Evolutionary conservation across 768 basidiomycete species (phyloP), one percentile per base, ranked within the genome.

Genomic region (Coprinellus micaceus): DNA sequence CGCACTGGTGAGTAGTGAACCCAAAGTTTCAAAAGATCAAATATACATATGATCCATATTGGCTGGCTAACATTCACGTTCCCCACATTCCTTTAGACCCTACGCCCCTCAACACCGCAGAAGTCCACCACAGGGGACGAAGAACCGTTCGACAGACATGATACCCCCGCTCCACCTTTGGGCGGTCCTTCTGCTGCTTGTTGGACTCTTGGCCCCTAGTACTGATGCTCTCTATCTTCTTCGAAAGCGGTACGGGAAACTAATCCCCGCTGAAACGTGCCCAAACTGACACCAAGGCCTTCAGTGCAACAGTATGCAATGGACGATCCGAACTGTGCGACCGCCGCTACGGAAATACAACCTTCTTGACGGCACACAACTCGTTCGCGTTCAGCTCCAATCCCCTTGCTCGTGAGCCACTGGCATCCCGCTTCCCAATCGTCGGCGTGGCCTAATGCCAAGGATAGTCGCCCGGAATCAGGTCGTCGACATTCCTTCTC

Each of bases 251-350:
- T 51, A 37, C n/a, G 44, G n/a, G 30, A 10, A 12, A 29, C 17
- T 29, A 11, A 36, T 51, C 4, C 13, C 49, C 12, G 7, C 17
- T 9, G 24, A 21, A 3, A 17, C 7, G 4, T 24, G 21, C 6
- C 2, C 17, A 11, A 22, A 17, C 11, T 9, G 2, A 13, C 49
- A 52, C 21, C 43, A 13, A 17, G 30, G 22, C 28, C 9, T n/a
- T 0, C 15, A 78, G 76, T 55, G 74, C 77, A 5, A 74, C 71
- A 0, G 73, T 81, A 6, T 89, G 86, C 69, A 89, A 89, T 64
- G 86, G 86, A 0, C 79, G 79, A 46, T 72, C 84, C 0, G 84
- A 86, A 60, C 70, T 88, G 2, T 89, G 88, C 66, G 62, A 71
- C 53, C 72, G 82, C 26, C 68, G 69, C 29, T 89, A 87, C 64